These are phyloP conservation scores for Scortechinia acanthostroma DNA, from an alignment of 2,329 filamentous ascomycete genomes.

Conservation along the genomic window DNA sequence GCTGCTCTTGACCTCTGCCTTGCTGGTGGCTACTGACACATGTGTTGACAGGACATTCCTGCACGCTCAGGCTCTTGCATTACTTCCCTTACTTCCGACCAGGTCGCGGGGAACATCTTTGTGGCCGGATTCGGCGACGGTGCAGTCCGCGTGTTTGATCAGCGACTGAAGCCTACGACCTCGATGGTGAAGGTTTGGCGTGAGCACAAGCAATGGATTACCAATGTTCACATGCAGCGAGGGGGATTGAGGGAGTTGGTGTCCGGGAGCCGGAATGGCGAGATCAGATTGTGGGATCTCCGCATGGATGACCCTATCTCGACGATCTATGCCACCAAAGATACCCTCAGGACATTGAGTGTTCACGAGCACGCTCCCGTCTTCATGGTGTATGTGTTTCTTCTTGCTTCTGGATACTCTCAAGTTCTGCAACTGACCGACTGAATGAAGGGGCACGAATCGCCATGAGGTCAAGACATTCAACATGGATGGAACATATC, in stretches of 20 bases:
- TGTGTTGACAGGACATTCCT: slow-evolving; percentile 65
- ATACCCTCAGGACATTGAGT: slow-evolving; percentile 76
- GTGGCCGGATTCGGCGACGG: slow-evolving; percentile 95
- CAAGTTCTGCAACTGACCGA: slow-evolving; percentile 8
- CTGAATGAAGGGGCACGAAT: slow-evolving; percentile 67
- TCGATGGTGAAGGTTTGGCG: slow-evolving; percentile 97
- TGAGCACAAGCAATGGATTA: slow-evolving; percentile 85
- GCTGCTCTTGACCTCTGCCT: too few relatives aligned
- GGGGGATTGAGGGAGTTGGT: slow-evolving; percentile 87
- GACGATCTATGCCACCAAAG: slow-evolving; percentile 67
- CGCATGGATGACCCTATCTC: slow-evolving; percentile 74
- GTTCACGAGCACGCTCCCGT: slow-evolving; percentile 95
- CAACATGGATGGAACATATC: slow-evolving; percentile 74
- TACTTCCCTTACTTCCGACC: slow-evolving; percentile 89
- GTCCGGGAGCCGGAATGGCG: slow-evolving; percentile 83
- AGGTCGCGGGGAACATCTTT: slow-evolving; percentile 94
- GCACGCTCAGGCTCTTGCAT: slow-evolving; percentile 92
- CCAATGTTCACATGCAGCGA: slow-evolving; percentile 91
- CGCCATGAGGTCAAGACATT: slow-evolving; percentile 84
- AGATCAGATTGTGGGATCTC: slow-evolving; percentile 93
- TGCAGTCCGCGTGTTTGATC: slow-evolving; percentile 88
- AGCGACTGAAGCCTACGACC: slow-evolving; percentile 73
- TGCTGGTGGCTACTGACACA: too few relatives aligned
- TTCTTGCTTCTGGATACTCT: slow-evolving; percentile 16
- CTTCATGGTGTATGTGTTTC: slow-evolving; percentile 73